phyloP scores from a whole-genome alignment of 768 basidiomycete species.

The Hypholoma sublateritium region DNA sequence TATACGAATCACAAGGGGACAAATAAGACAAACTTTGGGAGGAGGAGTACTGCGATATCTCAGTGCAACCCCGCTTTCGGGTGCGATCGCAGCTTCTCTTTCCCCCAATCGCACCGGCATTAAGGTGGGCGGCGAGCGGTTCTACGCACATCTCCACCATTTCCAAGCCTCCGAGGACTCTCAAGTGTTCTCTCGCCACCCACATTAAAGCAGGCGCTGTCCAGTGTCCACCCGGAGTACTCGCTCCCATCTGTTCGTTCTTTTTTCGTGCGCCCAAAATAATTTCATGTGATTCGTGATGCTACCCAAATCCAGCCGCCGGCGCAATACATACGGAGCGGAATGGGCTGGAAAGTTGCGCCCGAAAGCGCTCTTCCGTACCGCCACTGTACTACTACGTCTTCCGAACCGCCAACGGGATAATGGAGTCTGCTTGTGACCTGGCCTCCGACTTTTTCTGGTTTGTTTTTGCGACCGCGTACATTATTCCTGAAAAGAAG shows the following conservation, averaged over 20 bases:
- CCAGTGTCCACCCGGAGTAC: not conserved
- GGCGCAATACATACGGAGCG: conserved; percentile 18
- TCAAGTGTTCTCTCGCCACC: not conserved
- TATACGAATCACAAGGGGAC: conserved; percentile 5
- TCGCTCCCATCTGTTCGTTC: not conserved
- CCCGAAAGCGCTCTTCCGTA: conserved; percentile 19
- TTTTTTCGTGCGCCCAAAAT: conserved; percentile 1
- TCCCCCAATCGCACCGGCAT: conserved; percentile 15
- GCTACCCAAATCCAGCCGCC: not conserved
- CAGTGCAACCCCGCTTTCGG: not conserved
- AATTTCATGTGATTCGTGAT: conserved; percentile 21
- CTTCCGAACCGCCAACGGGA: conserved; percentile 59
- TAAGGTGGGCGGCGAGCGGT: conserved; percentile 22
- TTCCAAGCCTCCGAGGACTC: not conserved
- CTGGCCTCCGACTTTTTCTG: conserved; percentile 77
- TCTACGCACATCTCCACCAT: conserved; percentile 24
- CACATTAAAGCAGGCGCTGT: not conserved
- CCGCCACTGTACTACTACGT: conserved; percentile 18
- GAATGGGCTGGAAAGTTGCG: conserved; percentile 5
- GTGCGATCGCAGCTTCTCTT: conserved; percentile 1
- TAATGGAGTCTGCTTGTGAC: conserved; percentile 47
- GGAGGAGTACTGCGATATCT: not conserved
- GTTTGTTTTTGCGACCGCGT: conserved; percentile 93
- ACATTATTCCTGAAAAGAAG: conserved; percentile 89
- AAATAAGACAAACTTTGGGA: not conserved